Evolutionary conservation across 208 protist species (phyloP), one percentile per base, ranked within the genome.

Genomic region (Leishmania guyanensis): DNA sequence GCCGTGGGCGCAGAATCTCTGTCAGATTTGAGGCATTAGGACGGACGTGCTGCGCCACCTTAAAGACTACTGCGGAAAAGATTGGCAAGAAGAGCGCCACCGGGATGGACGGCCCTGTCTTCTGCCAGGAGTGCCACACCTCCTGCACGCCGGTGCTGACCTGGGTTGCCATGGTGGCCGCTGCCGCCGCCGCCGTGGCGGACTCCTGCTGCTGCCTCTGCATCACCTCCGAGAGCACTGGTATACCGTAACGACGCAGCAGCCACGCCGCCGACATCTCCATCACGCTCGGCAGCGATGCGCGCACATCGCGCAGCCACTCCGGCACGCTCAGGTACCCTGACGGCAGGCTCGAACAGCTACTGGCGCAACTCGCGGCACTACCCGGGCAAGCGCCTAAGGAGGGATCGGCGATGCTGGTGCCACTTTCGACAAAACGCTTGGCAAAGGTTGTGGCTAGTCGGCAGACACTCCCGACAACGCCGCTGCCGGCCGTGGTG

Each of bases 11-110:
- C 78, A 86, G 82, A 43, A 79, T 66, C 82, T 82, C 78, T 14
- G 82, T 77, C 20, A 86, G 5, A 74, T 54, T 75, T 6, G 65
- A 56, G 16, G 70, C 36, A 20, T 56, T 81, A 0, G 82, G 82
- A 6, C 82, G 82, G 5, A 86, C 78, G 53, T 77, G 78, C 74
- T 77, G 77, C 1, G 82, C 82, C 48, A 90, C 70, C 17, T 90
- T 82, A 36, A 96, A 84, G 0, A 84, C 86, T 12, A 81, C 69
- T n/a, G 91, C 66, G 0, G 93, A 92, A 80, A 96, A 94, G 71
- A 94, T 64, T 5, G 93, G 91, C 48, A 96, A 86, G 46, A 96
- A 96, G 58, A 96, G 60, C 17, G 82, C 84, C 8, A 92, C 81
- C 10, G 93, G 91, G 26, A 96, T 87, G 71, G 93, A 87, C 5